Conservation (phyloP, 2,329 filamentous ascomycete genomes). For the Neofusicoccum sp. region DNA sequence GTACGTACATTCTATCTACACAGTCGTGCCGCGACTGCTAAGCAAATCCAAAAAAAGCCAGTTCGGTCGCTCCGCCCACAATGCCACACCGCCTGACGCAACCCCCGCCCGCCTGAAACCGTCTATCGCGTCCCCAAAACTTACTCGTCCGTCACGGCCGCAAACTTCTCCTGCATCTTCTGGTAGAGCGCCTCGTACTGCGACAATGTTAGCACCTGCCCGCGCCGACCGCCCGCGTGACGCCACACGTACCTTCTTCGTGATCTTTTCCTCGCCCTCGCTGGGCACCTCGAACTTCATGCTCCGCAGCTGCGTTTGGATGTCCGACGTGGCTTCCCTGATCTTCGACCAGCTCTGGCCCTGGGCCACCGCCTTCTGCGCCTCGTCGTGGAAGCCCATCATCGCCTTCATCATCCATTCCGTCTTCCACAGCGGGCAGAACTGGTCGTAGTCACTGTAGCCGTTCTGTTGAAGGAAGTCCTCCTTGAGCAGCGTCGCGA, state of each 20-base stretch:
- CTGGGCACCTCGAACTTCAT: slow-evolving; percentile 96
- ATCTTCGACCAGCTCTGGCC: slow-evolving; percentile 92
- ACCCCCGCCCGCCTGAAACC: slow-evolving; percentile 3
- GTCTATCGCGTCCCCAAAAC: neutral
- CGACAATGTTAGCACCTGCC: slow-evolving; percentile 39
- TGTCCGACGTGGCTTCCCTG: slow-evolving; percentile 81
- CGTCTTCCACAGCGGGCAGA: slow-evolving; percentile 99
- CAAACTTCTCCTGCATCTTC: slow-evolving; percentile 95
- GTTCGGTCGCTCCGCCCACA: neutral
- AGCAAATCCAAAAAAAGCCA: neutral
- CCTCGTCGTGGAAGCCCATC: slow-evolving; percentile 96
- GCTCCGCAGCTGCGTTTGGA: slow-evolving; percentile 79
- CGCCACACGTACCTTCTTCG: slow-evolving; percentile 68
- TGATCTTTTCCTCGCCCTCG: slow-evolving; percentile 76
- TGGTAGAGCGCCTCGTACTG: slow-evolving; percentile 92
- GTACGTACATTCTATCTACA: slow-evolving; percentile 16
- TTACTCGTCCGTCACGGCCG: slow-evolving; percentile 91
- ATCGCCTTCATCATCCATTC: slow-evolving; percentile 99
- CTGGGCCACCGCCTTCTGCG: slow-evolving; percentile 89
- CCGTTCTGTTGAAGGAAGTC: slow-evolving; percentile 99
- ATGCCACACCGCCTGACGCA: slow-evolving; percentile 3
- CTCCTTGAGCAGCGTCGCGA: slow-evolving; percentile 90
- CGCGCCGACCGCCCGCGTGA: neutral
- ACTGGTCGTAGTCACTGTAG: slow-evolving; percentile 98
- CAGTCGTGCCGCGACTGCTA: neutral